Percentiles rank a stretch among this genome's conserved stretches.
Conservation (phyloP, 1,284 basidiomycete genomes). For the Bjerkandera adusta region DNA sequence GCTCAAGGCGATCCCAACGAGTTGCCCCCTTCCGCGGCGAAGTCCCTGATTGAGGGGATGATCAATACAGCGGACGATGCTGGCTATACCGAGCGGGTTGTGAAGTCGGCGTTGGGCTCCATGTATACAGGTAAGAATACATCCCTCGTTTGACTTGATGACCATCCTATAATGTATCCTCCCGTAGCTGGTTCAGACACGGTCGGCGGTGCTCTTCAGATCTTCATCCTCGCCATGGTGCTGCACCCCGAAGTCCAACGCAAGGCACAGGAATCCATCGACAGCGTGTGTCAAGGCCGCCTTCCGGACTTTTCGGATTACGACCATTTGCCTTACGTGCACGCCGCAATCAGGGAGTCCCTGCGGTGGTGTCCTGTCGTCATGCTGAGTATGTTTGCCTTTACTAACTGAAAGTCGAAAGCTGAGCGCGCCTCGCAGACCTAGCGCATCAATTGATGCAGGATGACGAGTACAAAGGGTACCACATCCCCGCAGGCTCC, state of each 20-base stretch:
- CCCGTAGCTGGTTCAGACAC: constrained; percentile 7
- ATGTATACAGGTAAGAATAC: constrained; percentile 1
- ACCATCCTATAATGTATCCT: too few species aligned
- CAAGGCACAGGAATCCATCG: constrained; percentile 14
- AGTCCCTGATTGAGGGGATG: neutral
- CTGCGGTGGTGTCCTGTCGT: constrained; percentile 7
- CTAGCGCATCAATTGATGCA: neutral
- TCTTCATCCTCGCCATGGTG: constrained; percentile 14
- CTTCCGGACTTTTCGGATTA: constrained; percentile 13
- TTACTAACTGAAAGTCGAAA: neutral
- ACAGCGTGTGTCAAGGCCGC: constrained; percentile 10
- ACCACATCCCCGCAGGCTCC: neutral
- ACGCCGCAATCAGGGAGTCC: constrained; percentile 6
- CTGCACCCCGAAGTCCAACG: constrained; percentile 13
- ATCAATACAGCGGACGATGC: neutral
- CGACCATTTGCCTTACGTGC: constrained; percentile 15
- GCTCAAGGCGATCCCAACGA: too few species aligned
- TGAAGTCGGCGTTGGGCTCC: neutral
- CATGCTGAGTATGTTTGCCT: neutral
- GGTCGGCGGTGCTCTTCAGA: neutral
- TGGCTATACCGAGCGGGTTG: neutral
- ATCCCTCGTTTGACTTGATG: too few species aligned
- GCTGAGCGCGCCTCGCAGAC: neutral
- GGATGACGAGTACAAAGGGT: constrained; percentile 3
- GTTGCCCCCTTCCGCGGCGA: too few species aligned